phyloP scores from a whole-genome alignment of 129 eudicot genomes.

The Tagetes erecta region DNA sequence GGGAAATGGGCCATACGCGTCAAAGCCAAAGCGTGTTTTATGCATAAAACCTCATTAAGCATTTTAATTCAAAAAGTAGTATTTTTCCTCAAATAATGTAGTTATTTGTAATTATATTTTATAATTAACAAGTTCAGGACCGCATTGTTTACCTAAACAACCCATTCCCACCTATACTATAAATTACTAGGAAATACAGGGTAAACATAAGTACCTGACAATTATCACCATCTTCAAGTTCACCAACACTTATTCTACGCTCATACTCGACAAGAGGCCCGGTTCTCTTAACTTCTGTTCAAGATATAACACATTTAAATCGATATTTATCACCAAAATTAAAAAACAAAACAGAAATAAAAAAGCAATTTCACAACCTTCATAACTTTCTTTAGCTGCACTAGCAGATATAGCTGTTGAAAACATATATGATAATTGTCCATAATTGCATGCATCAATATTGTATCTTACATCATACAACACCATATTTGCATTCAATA shows the following conservation, averaged over 20 bases:
- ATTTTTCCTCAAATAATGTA: not conserved
- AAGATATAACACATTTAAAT: not conserved
- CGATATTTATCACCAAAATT: constrained; percentile 3
- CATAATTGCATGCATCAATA: constrained; percentile 11
- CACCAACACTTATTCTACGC: constrained; percentile 82
- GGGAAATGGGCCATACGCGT: not conserved
- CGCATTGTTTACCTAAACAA: no score
- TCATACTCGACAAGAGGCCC: constrained; percentile 91
- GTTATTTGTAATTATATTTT: not conserved
- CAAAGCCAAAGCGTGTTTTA: not conserved
- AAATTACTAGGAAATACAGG: not conserved
- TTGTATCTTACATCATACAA: constrained; percentile 21
- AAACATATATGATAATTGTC: constrained; percentile 34
- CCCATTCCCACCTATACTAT: not conserved
- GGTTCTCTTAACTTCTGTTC: constrained; percentile 42
- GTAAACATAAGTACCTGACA: constrained; percentile 56
- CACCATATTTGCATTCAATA: constrained; percentile 18
- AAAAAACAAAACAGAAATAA: not conserved
- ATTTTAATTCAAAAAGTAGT: not conserved
- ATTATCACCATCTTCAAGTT: constrained; percentile 80
- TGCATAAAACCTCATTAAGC: not conserved
- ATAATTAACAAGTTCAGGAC: not conserved
- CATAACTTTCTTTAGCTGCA: constrained; percentile 39
- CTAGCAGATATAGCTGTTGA: constrained; percentile 48
- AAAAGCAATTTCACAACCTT: constrained; percentile 37